These are phyloP conservation scores for Ormosia emarginata DNA, from an alignment of 306 rosid genomes.

Conservation along the genomic window DNA sequence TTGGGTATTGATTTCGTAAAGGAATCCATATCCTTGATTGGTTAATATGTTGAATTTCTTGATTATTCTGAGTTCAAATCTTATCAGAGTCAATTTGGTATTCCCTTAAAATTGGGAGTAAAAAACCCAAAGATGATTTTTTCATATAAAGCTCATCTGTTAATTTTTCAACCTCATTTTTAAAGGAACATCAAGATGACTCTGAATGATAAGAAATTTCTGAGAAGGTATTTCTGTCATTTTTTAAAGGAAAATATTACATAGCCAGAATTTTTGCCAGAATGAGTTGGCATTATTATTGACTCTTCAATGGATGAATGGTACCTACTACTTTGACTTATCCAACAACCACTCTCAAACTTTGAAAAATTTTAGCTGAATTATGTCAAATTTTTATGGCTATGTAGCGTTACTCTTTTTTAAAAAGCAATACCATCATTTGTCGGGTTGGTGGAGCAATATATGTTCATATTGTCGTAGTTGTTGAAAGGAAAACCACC, in stretches of 20 bases:
- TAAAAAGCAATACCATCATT: background rate
- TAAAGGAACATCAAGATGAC: background rate
- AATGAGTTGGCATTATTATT: background rate
- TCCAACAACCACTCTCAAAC: background rate
- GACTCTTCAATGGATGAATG: background rate
- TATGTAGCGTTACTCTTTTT: background rate
- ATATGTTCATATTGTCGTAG: background rate
- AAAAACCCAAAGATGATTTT: background rate
- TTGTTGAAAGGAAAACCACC: background rate
- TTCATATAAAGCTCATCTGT: background rate
- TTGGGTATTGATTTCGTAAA: background rate
- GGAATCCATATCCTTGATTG: background rate
- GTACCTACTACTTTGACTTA: background rate
- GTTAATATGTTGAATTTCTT: background rate
- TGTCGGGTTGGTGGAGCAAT: background rate
- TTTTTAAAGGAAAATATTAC: background rate
- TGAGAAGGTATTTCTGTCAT: background rate
- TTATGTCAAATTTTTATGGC: background rate
- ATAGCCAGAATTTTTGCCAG: background rate
- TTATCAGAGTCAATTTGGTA: background rate
- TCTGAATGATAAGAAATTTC: background rate
- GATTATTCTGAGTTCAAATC: background rate
- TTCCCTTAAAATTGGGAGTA: background rate
- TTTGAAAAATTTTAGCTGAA: background rate
- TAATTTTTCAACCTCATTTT: background rate